A percentile compares a stretch with the other conserved stretches of the same genome.
These are phyloP conservation scores for Datisca glomerata DNA, from an alignment of 306 rosid genomes.

Conservation along the genomic window DNA sequence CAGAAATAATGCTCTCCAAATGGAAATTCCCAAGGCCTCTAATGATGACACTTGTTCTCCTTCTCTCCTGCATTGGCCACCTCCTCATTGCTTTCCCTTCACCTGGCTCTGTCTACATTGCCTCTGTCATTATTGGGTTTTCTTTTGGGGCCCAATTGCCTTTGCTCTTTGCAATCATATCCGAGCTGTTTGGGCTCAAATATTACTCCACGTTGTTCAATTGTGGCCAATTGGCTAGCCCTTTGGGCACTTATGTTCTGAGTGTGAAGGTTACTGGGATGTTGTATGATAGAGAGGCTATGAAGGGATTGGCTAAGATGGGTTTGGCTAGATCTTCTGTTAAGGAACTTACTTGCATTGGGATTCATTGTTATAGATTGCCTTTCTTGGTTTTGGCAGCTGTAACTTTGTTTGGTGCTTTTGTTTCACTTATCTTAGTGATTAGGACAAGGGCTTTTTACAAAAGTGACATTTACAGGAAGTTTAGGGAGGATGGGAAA, in stretches of 20 bases:
- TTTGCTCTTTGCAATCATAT: constrained; percentile 48
- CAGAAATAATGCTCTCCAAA: constrained; percentile 41
- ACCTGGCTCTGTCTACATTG: constrained; percentile 41
- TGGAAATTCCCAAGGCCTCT: constrained; percentile 56
- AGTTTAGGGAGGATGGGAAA: constrained; percentile 35
- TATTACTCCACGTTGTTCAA: constrained; percentile 48
- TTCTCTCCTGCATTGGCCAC: constrained; percentile 49
- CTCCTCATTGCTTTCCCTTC: constrained; percentile 42
- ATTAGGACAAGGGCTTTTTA: constrained; percentile 46
- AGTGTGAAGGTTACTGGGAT: constrained; percentile 46
- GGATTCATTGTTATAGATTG: constrained; percentile 33
- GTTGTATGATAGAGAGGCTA: constrained; percentile 50
- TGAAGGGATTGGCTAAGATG: constrained; percentile 27
- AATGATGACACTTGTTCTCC: constrained; percentile 31
- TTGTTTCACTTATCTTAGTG: constrained; percentile 39
- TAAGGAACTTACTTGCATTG: constrained; percentile 34
- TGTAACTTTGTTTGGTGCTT: constrained; percentile 25
- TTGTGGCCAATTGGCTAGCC: constrained; percentile 41
- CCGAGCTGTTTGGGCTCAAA: constrained; percentile 63
- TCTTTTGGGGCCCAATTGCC: constrained; percentile 67
- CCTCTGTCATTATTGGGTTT: constrained; percentile 49
- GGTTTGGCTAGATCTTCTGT: constrained; percentile 25
- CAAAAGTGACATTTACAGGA: constrained; percentile 39
- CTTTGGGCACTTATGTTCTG: constrained; percentile 41
- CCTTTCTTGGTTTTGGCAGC: constrained; percentile 45